These are phyloP conservation scores for Lavandula angustifolia DNA, from an alignment of 257 asterid genomes.

Conservation along the genomic window DNA sequence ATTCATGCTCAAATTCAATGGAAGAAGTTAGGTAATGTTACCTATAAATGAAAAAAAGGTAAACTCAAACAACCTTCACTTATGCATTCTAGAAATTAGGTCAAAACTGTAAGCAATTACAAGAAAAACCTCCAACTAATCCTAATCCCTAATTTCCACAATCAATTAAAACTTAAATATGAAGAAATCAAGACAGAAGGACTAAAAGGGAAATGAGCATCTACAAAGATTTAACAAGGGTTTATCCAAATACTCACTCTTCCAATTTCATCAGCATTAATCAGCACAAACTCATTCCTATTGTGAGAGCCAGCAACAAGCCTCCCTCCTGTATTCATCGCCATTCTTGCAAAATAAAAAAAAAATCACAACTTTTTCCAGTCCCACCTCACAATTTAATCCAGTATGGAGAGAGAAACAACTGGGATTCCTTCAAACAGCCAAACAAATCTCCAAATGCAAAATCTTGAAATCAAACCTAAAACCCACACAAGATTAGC, in stretches of 20 bases:
- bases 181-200: constrained; percentile 17
- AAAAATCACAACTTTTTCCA: constrained; percentile 35
- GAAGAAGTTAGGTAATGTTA: background rate
- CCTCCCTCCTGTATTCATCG: constrained; percentile 80
- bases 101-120: background rate
- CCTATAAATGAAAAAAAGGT: background rate
- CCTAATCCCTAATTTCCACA: background rate
- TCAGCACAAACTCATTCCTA: constrained; percentile 74
- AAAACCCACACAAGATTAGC: constrained; percentile 30
- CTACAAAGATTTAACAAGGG: constrained; percentile 14
- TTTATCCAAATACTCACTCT: constrained; percentile 43
- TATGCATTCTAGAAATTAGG: constrained; percentile 8
- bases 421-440: constrained; percentile 24
- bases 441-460: constrained; percentile 6
- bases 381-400: constrained; percentile 31
- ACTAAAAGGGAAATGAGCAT: constrained; percentile 2
- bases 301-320: constrained; percentile 87
- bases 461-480: constrained; percentile 21
- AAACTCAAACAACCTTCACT: background rate
- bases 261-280: constrained; percentile 86
- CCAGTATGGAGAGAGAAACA: constrained; percentile 21
- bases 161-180: constrained; percentile 19
- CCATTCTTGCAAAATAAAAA: constrained; percentile 41
- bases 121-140: background rate
- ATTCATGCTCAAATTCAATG: constrained; percentile 10